These are phyloP conservation scores for Albophoma yamanashiensis DNA, from an alignment of 2,329 filamentous ascomycete genomes.

Conservation along the genomic window DNA sequence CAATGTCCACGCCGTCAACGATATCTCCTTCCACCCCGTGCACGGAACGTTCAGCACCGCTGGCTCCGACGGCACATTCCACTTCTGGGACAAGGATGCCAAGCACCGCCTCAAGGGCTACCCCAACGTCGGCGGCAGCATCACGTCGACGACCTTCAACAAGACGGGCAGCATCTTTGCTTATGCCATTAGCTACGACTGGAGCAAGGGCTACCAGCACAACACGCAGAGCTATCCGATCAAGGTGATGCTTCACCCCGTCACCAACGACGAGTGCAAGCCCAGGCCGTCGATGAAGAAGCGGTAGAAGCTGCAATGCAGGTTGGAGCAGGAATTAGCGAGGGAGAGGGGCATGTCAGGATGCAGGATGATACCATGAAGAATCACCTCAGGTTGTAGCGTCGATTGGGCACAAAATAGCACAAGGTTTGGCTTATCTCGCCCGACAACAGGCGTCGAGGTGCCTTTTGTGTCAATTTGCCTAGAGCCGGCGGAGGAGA, in stretches of 20 bases:
- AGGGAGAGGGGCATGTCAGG: neutral
- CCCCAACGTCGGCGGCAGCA: slow-evolving; percentile 72
- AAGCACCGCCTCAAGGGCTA: slow-evolving; percentile 88
- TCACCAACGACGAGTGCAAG: slow-evolving; percentile 53
- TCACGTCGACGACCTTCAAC: slow-evolving; percentile 88
- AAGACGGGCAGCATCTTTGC: slow-evolving; percentile 74
- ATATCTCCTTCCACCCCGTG: slow-evolving; percentile 92
- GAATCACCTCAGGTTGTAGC: neutral
- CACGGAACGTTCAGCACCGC: slow-evolving; percentile 98
- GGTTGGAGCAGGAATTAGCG: neutral
- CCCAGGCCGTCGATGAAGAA: slow-evolving; percentile 50
- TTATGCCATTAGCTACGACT: slow-evolving; percentile 91
- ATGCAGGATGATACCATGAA: neutral
- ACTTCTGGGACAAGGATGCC: slow-evolving; percentile 91
- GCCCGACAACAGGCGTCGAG: neutral
- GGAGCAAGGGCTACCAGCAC: slow-evolving; percentile 87
- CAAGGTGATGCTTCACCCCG: slow-evolving; percentile 79
- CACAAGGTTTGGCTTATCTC: neutral
- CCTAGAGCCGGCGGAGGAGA: neutral
- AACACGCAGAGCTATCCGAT: slow-evolving; percentile 67
- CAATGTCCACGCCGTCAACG: slow-evolving; percentile 91
- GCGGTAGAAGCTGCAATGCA: slow-evolving; percentile 27
- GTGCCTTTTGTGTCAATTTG: neutral
- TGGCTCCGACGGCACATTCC: slow-evolving; percentile 90
- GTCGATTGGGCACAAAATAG: neutral